These are phyloP conservation scores for Lachnellula suecica DNA, from an alignment of 2,329 filamentous ascomycete species.

Conservation along the genomic window DNA sequence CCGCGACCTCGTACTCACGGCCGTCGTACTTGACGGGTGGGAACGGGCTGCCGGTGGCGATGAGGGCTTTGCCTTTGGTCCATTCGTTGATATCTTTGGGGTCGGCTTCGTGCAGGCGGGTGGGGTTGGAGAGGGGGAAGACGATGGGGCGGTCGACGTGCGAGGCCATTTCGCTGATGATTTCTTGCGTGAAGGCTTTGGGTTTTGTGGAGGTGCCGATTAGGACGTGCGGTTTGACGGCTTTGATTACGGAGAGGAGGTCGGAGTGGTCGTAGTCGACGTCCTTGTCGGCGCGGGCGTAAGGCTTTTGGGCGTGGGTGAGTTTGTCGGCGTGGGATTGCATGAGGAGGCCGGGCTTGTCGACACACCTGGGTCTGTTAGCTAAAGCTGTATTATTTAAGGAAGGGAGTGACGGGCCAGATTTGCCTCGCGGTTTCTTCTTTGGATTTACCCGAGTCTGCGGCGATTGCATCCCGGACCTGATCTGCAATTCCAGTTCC, in stretches of 20 bases:
- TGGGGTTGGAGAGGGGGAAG: slow-evolving; percentile 84
- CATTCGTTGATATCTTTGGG: slow-evolving; percentile 75
- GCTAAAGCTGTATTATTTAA: background rate
- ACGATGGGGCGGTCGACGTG: slow-evolving; percentile 73
- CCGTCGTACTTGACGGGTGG: slow-evolving; percentile 64
- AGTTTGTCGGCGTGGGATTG: slow-evolving; percentile 59
- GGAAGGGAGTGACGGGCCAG: slow-evolving; percentile 45
- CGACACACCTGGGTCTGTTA: slow-evolving; percentile 70
- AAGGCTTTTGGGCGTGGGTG: slow-evolving; percentile 66
- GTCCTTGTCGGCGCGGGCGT: slow-evolving; percentile 56
- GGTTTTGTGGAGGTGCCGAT: slow-evolving; percentile 83
- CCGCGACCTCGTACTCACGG: slow-evolving; percentile 55
- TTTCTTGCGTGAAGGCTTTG: slow-evolving; percentile 70
- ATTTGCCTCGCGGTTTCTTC: slow-evolving; percentile 79
- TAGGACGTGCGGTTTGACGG: slow-evolving; percentile 76
- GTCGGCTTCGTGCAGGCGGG: slow-evolving; percentile 76
- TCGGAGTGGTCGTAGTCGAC: slow-evolving; percentile 57
- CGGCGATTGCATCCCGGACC: slow-evolving; percentile 73
- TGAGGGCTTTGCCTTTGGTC: slow-evolving; percentile 75
- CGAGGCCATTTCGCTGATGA: slow-evolving; percentile 73
- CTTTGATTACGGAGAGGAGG: slow-evolving; percentile 66
- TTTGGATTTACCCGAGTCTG: slow-evolving; percentile 63
- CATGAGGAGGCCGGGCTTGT: slow-evolving; percentile 76
- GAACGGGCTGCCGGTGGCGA: slow-evolving; percentile 84
- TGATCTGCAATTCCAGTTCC: slow-evolving; percentile 86